Conservation (phyloP, 2,329 filamentous ascomycete species). For the Ustilaginoidea virens region DNA sequence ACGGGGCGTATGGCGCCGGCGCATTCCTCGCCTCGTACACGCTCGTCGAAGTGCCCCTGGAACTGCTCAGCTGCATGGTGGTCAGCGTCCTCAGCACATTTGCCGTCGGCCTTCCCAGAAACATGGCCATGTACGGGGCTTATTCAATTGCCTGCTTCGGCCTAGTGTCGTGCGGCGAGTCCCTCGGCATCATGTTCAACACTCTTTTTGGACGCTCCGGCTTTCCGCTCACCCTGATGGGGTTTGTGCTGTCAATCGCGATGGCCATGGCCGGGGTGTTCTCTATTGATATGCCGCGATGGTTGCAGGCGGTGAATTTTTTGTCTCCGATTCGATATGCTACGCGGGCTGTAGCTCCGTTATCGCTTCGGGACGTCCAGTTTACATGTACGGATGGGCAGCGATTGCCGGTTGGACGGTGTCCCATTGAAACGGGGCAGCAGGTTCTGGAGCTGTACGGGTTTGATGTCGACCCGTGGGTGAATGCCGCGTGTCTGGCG, state of each 20-base stretch:
- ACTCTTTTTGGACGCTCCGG: conserved; percentile 60
- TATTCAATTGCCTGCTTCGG: conserved; percentile 55
- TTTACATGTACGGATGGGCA: conserved; percentile 52
- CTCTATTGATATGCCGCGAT: conserved; percentile 50
- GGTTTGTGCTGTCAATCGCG: conserved; percentile 52
- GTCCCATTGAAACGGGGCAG: conserved; percentile 49
- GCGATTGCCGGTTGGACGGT: conserved; percentile 41
- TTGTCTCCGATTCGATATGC: conserved; percentile 57
- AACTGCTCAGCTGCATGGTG: conserved; percentile 47
- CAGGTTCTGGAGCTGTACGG: conserved; percentile 54
- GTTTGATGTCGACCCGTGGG: conserved; percentile 42
- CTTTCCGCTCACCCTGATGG: conserved; percentile 61
- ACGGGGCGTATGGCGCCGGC: conserved; percentile 55
- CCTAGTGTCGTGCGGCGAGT: conserved; percentile 61
- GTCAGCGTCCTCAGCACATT: conserved; percentile 50
- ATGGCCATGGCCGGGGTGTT: conserved; percentile 58
- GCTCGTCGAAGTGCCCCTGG: conserved; percentile 55
- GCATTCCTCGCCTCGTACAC: conserved; percentile 59
- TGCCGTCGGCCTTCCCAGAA: conserved; percentile 49
- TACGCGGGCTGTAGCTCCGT: conserved; percentile 50
- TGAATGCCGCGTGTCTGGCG: conserved; percentile 48
- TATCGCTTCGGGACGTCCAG: conserved; percentile 40
- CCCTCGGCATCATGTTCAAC: conserved; percentile 66
- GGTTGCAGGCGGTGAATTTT: conserved; percentile 56
- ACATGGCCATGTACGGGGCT: conserved; percentile 50